Percentiles rank a stretch among this genome's conserved stretches.
Conservation (phyloP, 441 rosid species). For the Gossypium gossypioides region DNA sequence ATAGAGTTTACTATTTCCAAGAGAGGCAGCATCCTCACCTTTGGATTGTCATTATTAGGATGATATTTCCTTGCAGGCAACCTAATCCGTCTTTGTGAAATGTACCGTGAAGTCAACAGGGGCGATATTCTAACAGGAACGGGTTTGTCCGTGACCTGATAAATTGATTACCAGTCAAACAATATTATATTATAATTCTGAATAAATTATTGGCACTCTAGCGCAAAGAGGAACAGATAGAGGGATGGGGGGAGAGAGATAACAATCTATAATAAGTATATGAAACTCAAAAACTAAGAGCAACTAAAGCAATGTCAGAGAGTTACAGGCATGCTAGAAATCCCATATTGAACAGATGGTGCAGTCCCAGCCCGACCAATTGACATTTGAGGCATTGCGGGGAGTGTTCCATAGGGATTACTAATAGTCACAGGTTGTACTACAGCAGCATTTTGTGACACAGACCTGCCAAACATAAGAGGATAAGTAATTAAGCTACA, state of each 20-base stretch:
- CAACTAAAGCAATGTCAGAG: constrained; percentile 5
- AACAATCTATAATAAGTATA: background rate
- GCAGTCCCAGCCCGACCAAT: constrained; percentile 71
- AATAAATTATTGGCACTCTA: background rate
- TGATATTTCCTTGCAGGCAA: constrained; percentile 75
- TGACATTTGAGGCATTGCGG: constrained; percentile 84
- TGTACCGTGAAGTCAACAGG: constrained; percentile 69
- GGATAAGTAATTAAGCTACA: background rate
- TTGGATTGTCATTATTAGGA: constrained; percentile 58
- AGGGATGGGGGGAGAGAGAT: background rate
- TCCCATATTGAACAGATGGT: constrained; percentile 84
- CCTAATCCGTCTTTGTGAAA: constrained; percentile 65
- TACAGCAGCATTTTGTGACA: constrained; percentile 31
- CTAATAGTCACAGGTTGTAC: constrained; percentile 49
- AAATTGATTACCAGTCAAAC: background rate
- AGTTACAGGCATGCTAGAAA: constrained; percentile 88
- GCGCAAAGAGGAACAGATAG: background rate
- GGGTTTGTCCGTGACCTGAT: constrained; percentile 74
- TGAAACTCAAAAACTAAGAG: background rate
- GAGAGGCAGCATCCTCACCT: constrained; percentile 32
- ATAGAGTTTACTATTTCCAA: background rate
- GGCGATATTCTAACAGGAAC: constrained; percentile 76
- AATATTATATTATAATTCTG: background rate
- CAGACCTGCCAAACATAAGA: constrained; percentile 36
- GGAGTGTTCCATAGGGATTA: constrained; percentile 89